A percentile compares a stretch with the other conserved stretches of the same genome.
phyloP scores from a whole-genome alignment of 192 early-diverging fungal species.

The Coemansia sp. region DNA sequence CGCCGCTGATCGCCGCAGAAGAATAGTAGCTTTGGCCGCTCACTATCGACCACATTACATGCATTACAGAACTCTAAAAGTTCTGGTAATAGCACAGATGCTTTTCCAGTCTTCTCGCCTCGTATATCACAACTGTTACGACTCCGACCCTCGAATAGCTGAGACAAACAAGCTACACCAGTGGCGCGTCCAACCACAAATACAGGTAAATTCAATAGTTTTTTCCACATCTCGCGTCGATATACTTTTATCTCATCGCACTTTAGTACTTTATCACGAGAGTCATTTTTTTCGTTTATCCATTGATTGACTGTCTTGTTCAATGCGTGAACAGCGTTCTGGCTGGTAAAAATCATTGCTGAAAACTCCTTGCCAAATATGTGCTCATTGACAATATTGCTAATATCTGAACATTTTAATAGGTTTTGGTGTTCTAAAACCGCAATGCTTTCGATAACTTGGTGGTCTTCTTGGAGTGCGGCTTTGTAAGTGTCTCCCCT shows the following conservation, averaged over 20 bases:
- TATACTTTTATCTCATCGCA: background rate
- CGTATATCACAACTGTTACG: slow-evolving; percentile 15
- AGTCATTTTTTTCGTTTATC: background rate
- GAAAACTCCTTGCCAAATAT: background rate
- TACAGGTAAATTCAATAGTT: slow-evolving; percentile 20
- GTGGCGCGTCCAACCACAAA: slow-evolving; percentile 49
- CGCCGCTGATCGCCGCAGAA: slow-evolving; percentile 45
- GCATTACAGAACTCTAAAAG: slow-evolving; percentile 23
- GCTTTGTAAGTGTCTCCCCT: slow-evolving; percentile 23
- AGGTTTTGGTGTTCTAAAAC: slow-evolving; percentile 31
- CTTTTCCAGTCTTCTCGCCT: slow-evolving; percentile 26
- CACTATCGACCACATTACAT: background rate
- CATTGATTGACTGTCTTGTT: slow-evolving; percentile 14
- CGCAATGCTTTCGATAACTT: slow-evolving; percentile 17
- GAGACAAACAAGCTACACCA: slow-evolving; percentile 9
- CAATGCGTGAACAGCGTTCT: slow-evolving; percentile 33
- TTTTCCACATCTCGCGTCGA: slow-evolving; percentile 5
- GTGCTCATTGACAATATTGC: slow-evolving; percentile 4
- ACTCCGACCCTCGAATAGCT: background rate
- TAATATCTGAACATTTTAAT: slow-evolving; percentile 16
- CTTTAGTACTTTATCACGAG: too few relatives aligned
- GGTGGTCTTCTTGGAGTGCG: slow-evolving; percentile 18
- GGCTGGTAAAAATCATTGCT: slow-evolving; percentile 41
- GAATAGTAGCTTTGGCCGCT: slow-evolving; percentile 21
- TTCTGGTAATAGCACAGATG: slow-evolving; percentile 23